Conservation (phyloP, 2,329 filamentous ascomycete genomes). For the Colletotrichum sp. region DNA sequence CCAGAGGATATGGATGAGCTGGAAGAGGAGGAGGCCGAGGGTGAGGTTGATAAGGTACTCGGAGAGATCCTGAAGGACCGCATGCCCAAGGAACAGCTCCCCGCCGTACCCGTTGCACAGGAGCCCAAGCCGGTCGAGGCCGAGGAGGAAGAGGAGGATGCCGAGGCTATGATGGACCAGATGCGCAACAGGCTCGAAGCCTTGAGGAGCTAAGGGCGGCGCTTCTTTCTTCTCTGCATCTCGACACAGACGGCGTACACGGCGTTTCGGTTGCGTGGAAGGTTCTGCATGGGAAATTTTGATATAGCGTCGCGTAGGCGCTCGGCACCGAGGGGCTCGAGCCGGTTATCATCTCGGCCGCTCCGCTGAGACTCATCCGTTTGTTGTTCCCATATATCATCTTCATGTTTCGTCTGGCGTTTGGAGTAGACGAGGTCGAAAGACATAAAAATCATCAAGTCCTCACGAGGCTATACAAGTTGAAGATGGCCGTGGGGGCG, state of each 20-base stretch:
- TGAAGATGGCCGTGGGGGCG: neutral
- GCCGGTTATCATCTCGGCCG: neutral
- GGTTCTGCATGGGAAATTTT: neutral
- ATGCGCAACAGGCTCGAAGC: slow-evolving; percentile 94
- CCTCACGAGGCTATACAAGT: neutral
- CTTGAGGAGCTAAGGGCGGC: slow-evolving; percentile 72
- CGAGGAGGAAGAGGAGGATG: slow-evolving; percentile 75
- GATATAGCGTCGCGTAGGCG: neutral
- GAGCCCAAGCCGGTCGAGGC: slow-evolving; percentile 58
- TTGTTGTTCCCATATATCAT: neutral
- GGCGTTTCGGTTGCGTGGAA: slow-evolving; percentile 5
- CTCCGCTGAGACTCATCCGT: neutral
- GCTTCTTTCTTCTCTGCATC: slow-evolving; percentile 1
- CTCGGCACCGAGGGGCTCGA: neutral
- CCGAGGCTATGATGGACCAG: slow-evolving; percentile 89
- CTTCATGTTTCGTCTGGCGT: slow-evolving; percentile 9
- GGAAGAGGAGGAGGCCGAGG: slow-evolving; percentile 74
- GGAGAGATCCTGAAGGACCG: slow-evolving; percentile 88
- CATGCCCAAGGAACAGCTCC: slow-evolving; percentile 65
- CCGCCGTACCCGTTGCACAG: slow-evolving; percentile 57
- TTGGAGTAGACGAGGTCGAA: slow-evolving; percentile 11
- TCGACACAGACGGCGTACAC: slow-evolving; percentile 11
- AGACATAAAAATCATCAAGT: neutral
- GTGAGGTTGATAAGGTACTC: slow-evolving; percentile 90
- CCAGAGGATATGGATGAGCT: slow-evolving; percentile 76